A percentile compares a stretch with the other conserved stretches of the same genome.
phyloP scores from a whole-genome alignment of 495 filamentous ascomycete genomes.

The Cladorrhinum samala region DNA sequence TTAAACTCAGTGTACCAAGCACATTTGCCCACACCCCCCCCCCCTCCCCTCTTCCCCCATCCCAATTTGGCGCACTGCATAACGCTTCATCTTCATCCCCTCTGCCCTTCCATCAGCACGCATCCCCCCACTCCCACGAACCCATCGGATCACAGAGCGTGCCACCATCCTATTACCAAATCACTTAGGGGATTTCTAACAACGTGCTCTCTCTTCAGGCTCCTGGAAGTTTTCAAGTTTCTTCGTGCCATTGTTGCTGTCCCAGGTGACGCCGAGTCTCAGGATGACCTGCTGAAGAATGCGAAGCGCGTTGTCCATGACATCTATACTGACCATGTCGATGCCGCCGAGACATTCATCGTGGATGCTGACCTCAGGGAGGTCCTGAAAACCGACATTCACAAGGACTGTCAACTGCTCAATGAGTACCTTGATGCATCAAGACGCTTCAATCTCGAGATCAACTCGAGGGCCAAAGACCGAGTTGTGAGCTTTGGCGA shows the following conservation, averaged over 20 bases:
- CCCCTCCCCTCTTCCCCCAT: no score
- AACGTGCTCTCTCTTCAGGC: constrained; percentile 26
- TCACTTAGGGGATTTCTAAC: constrained; percentile 10
- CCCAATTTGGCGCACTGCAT: neutral
- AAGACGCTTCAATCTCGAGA: constrained; percentile 56
- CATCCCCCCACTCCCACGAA: neutral
- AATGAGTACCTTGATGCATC: constrained; percentile 50
- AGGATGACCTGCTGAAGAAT: constrained; percentile 61
- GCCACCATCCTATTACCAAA: constrained; percentile 8
- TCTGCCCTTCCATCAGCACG: neutral
- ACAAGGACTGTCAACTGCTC: constrained; percentile 62
- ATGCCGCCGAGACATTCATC: constrained; percentile 58
- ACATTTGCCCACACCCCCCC: no score
- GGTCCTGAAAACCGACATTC: constrained; percentile 54
- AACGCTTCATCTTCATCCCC: neutral
- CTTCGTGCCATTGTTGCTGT: constrained; percentile 63
- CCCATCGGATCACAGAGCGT: neutral
- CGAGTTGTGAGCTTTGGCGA: constrained; percentile 89
- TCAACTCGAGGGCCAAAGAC: constrained; percentile 78
- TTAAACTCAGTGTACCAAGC: neutral
- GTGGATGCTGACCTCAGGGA: constrained; percentile 53
- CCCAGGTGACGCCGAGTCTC: constrained; percentile 51
- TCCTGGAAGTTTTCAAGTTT: constrained; percentile 55
- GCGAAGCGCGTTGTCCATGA: constrained; percentile 67
- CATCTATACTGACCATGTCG: constrained; percentile 67